Percentiles rank a stretch among this genome's conserved stretches.
Conservation (phyloP, 1,284 basidiomycete species). For the Waitea zeae region DNA sequence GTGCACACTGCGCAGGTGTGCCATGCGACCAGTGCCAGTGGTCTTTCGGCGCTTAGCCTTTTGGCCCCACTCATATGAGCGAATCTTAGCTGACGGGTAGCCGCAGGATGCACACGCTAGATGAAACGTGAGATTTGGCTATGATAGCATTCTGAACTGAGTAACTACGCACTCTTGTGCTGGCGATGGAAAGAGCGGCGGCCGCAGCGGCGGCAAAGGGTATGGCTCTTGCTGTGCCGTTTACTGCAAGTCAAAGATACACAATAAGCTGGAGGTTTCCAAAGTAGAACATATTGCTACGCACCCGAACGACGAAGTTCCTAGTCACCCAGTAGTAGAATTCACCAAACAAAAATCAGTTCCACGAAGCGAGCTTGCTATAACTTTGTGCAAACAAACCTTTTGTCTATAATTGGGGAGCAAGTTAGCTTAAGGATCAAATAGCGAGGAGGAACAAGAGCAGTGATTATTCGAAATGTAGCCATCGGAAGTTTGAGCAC, state of each 20-base stretch:
- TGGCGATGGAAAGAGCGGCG: slow-evolving; percentile 90
- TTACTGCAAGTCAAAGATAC: slow-evolving; percentile 39
- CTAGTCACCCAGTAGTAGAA: slow-evolving; percentile 22
- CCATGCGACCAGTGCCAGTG: slow-evolving; percentile 94
- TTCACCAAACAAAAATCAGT: slow-evolving; percentile 7
- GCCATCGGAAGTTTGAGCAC: neutral
- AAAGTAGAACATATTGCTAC: no score
- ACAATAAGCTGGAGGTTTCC: no score
- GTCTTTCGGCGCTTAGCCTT: slow-evolving; percentile 99
- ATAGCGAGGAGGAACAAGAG: neutral
- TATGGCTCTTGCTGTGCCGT: slow-evolving; percentile 97
- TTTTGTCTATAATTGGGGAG: slow-evolving; percentile 44
- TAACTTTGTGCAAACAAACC: slow-evolving; percentile 39
- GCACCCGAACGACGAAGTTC: slow-evolving; percentile 83
- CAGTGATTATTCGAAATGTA: neutral
- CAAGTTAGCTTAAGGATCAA: slow-evolving; percentile 11
- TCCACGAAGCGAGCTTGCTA: slow-evolving; percentile 8
- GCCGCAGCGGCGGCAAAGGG: slow-evolving; percentile 90
- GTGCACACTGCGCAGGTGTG: slow-evolving; percentile 82
- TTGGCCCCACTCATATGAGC: slow-evolving; percentile 94
- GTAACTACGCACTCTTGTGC: slow-evolving; percentile 68
- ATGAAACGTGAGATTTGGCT: neutral
- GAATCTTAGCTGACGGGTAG: slow-evolving; percentile 89
- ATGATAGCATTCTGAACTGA: neutral
- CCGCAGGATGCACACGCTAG: slow-evolving; percentile 90